Evolutionary conservation across 2,329 filamentous ascomycete species (phyloP), one percentile per base, ranked within the genome.

Genomic region (Trichophyton equinum): DNA sequence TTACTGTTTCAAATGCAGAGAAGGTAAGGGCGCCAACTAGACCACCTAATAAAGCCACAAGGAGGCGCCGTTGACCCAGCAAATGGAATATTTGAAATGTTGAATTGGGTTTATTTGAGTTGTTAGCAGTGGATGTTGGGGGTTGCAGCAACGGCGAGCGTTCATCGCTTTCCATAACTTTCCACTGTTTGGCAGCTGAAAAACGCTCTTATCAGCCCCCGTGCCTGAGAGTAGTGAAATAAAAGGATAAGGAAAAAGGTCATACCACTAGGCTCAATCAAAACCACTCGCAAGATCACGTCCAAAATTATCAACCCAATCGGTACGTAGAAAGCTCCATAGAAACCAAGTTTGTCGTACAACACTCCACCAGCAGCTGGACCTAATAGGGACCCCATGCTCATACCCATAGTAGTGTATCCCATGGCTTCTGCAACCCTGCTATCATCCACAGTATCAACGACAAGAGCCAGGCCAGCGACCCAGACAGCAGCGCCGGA

Each of bases 401-500:
- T 80, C 58, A 84, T 80, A 63, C 85, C 79, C 62, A 80, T 81
- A 68, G 73, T 68, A 65, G 81, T 77, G 53, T 79, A 79, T 13
- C 84, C 84, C 67, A 86, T 81, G 1, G 80, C 81, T 68, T 83
- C 84, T 1, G 83, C 84, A 42, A 86, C 68, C 55, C 82, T 81
- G 57, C 80, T 74, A 1, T 73, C 75, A 0, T 78, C 76, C 5
- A 85, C 82, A 0, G 82, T 83, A 67, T 85, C 83, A 4, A 83
- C 72, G 44, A 82, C 75, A 62, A 86, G 74, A 1, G 83, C 81
- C 9, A 85, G 70, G 0, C 82, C 81, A 8, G 82, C 78, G 0
- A 81, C 83, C 78, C 82, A 84, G 0, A 85, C 82, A 36, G 84
- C 75, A 0, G 80, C 82, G 5, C 76, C 81, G 60, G 79, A 81